Evolutionary conservation across 129 eudicot genomes (phyloP).

Genomic region (Oenanthe sinensis): DNA sequence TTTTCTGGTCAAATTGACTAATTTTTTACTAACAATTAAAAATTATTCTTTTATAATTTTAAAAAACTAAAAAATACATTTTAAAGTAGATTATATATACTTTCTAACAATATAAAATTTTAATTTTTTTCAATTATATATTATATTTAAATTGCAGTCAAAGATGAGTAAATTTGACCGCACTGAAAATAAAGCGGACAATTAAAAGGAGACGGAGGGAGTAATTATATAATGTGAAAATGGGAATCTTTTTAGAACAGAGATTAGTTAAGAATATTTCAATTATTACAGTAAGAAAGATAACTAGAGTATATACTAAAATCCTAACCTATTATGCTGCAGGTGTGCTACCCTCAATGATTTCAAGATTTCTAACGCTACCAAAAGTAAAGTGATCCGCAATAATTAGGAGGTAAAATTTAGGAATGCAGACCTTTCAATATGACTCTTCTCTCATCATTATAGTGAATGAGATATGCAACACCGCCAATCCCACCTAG

Average conservation of each 20-base stretch:
- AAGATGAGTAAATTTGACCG: too few species aligned
- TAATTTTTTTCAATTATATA: too few species aligned
- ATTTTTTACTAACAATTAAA: too few species aligned
- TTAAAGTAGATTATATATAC: too few species aligned
- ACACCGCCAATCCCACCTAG: constrained; percentile 59
- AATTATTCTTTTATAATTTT: too few species aligned
- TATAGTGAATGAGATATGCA: constrained; percentile 40
- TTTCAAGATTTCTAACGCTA: not conserved
- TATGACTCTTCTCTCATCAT: constrained; percentile 73
- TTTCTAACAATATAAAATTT: too few species aligned
- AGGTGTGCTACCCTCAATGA: not conserved
- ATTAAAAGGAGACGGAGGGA: too few species aligned
- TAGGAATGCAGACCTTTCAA: constrained; percentile 34
- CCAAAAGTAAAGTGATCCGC: not conserved
- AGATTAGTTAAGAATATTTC: not conserved
- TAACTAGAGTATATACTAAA: not conserved
- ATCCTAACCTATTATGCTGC: not conserved
- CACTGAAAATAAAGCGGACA: too few species aligned
- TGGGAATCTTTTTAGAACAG: not conserved
- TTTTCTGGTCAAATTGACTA: too few species aligned
- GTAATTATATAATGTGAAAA: not conserved
- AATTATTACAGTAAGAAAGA: not conserved
- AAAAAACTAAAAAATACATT: too few species aligned
- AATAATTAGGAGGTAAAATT: not conserved
- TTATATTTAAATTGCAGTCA: too few species aligned